Base-by-base conservation (phyloP, 768 basidiomycete genomes). In the Mycena alexandri region DNA sequence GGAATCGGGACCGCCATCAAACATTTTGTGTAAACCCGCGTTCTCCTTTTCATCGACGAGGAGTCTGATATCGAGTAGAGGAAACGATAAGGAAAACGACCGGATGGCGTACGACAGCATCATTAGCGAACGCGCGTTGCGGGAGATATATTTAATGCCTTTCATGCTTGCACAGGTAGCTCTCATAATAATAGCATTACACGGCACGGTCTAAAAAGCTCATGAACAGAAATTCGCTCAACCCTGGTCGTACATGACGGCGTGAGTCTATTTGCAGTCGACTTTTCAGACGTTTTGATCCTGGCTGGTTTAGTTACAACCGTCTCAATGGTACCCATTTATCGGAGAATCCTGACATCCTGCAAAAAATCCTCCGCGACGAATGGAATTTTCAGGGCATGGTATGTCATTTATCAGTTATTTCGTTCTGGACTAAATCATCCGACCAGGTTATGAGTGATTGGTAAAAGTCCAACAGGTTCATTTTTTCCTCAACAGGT, bases 41-140 rank as follows among this genome's bases (percentile, higher is more conserved):
- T 19, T 41, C 17, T 44, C n/a, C 19, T 51, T 22, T 46, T 33
- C 54, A 24, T 9, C 48, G 21, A 33, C 24, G 29, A 22, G 12
- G 9, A 24, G 14, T 48, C 43, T 52, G 14, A 59, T 22, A 25
- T 44, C 62, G 36, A 47, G 42, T 66, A 90, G 89, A 21, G 88
- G 86, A 24, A 95, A 94, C 72, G 93, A 95, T 80, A 93, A 93
- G 77, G 93, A 94, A 75, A 85, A 93, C 68, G 91, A 92, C 71
- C 85, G 91, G 12, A 84, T 87, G 77, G 90, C 78, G 29, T 92
- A 88, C 70, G 89, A 93, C 83, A 78, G 84, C 82, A 84, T 89
- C 43, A 77, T 94, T 51, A 86, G 87, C 61, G 84, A 87, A 11
- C 83, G 92, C 33, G 89, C 92, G 5, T 80, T 94, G 36, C 84